Conservation (phyloP, 2,329 filamentous ascomycete species). For the Talaromyces sp. region DNA sequence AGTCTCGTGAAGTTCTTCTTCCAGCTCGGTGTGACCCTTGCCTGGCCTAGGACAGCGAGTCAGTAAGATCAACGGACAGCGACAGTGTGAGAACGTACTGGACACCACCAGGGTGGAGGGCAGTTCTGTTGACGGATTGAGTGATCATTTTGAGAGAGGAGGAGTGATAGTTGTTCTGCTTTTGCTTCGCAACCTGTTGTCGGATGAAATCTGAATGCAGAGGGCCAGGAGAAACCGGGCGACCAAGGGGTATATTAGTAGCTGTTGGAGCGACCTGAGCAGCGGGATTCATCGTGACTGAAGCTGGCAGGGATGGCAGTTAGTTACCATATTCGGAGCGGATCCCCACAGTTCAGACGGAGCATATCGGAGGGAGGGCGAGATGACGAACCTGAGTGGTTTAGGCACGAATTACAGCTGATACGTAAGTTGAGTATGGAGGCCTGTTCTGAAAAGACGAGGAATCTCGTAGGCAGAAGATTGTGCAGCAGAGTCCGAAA, state of each 20-base stretch:
- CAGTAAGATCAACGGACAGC: background rate
- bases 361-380: constrained; percentile 34
- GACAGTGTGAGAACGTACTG: constrained; percentile 59
- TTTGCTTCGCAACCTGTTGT: constrained; percentile 57
- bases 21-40: constrained; percentile 89
- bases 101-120: constrained; percentile 85
- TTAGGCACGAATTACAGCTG: constrained; percentile 7
- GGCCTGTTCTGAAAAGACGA: background rate
- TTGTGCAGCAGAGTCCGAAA: constrained; percentile 14
- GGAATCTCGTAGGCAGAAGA: background rate
- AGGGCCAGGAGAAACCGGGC: constrained; percentile 46
- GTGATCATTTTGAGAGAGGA: constrained; percentile 54
- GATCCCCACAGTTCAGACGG: constrained; percentile 41
- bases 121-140: constrained; percentile 79
- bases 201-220: constrained; percentile 55
- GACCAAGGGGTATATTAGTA: constrained; percentile 44
- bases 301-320: constrained; percentile 26
- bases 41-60: constrained; percentile 58
- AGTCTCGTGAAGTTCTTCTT: constrained; percentile 95
- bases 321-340: constrained; percentile 24
- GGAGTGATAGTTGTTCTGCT: constrained; percentile 58
- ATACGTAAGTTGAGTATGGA: constrained; percentile 2
- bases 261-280: constrained; percentile 32
- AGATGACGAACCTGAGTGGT: constrained; percentile 20
- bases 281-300: constrained; percentile 24